phyloP scores from a whole-genome alignment of 441 rosid species.

The Erodium texanum region DNA sequence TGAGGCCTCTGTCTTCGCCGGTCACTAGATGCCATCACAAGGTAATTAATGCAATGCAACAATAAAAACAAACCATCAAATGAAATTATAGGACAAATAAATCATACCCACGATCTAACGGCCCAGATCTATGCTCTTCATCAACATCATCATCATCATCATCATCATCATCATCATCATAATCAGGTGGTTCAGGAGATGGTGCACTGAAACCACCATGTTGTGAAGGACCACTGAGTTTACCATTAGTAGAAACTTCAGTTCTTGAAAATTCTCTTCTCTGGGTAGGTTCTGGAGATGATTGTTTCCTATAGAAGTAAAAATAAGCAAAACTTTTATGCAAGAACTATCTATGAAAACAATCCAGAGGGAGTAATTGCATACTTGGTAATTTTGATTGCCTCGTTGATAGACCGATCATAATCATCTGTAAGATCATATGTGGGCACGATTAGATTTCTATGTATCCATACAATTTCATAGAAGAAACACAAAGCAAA shows the following conservation, averaged over 20 bases:
- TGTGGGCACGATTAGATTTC: conserved; percentile 1
- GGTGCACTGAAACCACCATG: conserved; percentile 38
- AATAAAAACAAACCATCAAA: conserved; percentile 7
- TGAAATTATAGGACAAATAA: background rate
- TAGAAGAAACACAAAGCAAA: background rate
- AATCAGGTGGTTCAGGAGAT: conserved; percentile 54
- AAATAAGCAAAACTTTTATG: background rate
- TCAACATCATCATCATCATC: conserved; percentile 48
- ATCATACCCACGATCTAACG: conserved; percentile 62
- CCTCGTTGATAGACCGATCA: conserved; percentile 92
- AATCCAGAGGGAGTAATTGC: conserved; percentile 15
- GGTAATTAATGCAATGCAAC: conserved; percentile 13
- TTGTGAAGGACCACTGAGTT: conserved; percentile 45
- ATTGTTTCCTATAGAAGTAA: conserved; percentile 49
- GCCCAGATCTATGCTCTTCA: conserved; percentile 46
- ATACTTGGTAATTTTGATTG: conserved; percentile 93
- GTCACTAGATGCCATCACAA: conserved; percentile 34
- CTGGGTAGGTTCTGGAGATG: conserved; percentile 65
- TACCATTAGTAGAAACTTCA: conserved; percentile 68
- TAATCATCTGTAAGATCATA: conserved; percentile 79
- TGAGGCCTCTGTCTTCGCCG: conserved; percentile 83
- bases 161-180: conserved; percentile 50
- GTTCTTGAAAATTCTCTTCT: conserved; percentile 58
- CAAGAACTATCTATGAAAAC: conserved; percentile 1
- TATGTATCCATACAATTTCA: background rate